Percentiles rank a stretch among this genome's conserved stretches.
phyloP scores from a whole-genome alignment of 108 stramenopile species.

The Seminavis robusta region DNA sequence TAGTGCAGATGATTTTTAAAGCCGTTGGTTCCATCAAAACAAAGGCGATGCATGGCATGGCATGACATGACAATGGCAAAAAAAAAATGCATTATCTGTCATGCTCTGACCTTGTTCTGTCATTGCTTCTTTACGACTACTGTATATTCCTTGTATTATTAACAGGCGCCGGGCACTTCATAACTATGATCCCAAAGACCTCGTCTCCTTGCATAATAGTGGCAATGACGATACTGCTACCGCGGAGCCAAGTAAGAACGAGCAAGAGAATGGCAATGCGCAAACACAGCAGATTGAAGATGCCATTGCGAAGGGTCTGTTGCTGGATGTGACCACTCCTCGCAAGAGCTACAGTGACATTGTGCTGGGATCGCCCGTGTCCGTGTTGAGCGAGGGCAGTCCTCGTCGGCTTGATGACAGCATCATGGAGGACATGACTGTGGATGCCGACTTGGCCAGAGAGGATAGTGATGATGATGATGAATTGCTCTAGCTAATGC shows the following conservation, averaged over 20 bases:
- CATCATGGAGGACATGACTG: neutral
- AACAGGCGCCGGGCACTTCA: slow-evolving; percentile 66
- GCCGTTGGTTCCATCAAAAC: too few species aligned
- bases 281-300: slow-evolving; percentile 5
- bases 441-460: too few species aligned
- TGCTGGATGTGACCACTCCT: neutral
- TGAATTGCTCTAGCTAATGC: slow-evolving; percentile 29
- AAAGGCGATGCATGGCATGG: neutral
- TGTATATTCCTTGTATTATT: slow-evolving; percentile 3
- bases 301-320: neutral
- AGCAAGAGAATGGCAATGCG: neutral
- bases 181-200: slow-evolving; percentile 71
- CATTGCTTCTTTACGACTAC: neutral
- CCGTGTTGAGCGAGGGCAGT: neutral
- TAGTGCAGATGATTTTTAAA: too few species aligned
- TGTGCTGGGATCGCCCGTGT: neutral
- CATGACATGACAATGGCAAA: neutral
- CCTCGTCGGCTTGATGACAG: neutral
- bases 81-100: neutral
- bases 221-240: neutral
- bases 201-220: slow-evolving; percentile 11
- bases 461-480: slow-evolving; percentile 28
- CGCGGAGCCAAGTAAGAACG: neutral
- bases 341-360: neutral
- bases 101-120: neutral